A percentile compares a stretch with the other conserved stretches of the same genome.
Evolutionary conservation across 1,284 basidiomycete species (phyloP).

Genomic region (Ceratobasidium sp.): DNA sequence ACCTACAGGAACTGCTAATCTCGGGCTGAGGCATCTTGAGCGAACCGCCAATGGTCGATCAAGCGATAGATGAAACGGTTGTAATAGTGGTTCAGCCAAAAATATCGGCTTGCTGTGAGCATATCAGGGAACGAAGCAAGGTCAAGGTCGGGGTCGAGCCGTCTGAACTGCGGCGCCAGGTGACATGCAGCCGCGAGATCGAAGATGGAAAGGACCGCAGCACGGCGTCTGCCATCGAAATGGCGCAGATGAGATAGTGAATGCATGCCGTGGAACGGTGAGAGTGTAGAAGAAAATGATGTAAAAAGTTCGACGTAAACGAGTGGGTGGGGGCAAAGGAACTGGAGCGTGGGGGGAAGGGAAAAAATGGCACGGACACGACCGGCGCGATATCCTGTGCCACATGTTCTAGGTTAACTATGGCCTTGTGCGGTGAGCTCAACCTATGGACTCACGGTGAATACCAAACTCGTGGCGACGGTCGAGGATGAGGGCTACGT

Average conservation of each 20-base stretch:
- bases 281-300: not conserved
- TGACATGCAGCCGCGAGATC: not conserved
- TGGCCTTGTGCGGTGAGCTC: no score
- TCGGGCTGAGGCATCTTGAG: no score
- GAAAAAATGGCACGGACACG: not conserved
- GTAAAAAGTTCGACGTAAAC: slow-evolving; percentile 8
- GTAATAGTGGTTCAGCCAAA: not conserved
- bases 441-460: slow-evolving; percentile 48
- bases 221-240: not conserved
- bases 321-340: not conserved
- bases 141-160: not conserved
- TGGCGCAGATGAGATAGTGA: not conserved
- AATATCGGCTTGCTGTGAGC: no score
- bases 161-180: not conserved
- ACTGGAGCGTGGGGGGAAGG: not conserved
- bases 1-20: no score
- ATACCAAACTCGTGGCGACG: not conserved
- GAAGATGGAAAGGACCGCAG: not conserved
- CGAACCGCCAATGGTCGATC: not conserved
- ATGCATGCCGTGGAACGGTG: not conserved
- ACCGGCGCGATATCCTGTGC: not conserved
- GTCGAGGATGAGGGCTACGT: slow-evolving; percentile 2
- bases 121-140: not conserved
- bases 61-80: not conserved
- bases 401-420: not conserved